These are phyloP conservation scores for Auxenochlorella pyrenoidosa DNA, from an alignment of 139 green algal species.

Conservation along the genomic window DNA sequence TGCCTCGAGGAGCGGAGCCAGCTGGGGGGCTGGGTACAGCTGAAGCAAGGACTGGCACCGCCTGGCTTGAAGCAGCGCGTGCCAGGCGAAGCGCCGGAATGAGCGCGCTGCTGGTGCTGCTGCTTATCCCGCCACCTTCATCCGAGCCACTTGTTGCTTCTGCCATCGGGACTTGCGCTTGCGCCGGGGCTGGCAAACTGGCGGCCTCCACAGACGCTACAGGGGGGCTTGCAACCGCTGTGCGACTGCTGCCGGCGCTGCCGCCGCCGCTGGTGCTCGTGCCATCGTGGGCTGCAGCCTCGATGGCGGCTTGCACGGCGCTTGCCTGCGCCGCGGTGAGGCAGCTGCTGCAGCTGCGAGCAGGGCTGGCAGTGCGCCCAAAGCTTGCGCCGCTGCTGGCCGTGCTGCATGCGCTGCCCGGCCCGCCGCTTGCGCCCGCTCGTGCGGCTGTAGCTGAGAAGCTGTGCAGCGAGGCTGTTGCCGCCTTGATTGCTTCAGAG, in stretches of 20 bases:
- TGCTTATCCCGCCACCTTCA: neutral
- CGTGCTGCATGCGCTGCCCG: neutral
- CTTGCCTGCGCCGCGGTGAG: neutral
- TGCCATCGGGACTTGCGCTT: neutral
- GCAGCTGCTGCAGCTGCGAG: neutral
- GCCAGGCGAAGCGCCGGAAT: neutral
- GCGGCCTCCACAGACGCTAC: neutral
- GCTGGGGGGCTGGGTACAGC: too few species aligned
- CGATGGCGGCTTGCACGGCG: slow-evolving; percentile 1
- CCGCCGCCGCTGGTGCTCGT: neutral
- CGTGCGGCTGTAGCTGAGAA: neutral
- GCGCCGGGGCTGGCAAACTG: neutral
- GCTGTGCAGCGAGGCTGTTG: too few species aligned
- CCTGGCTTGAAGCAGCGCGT: neutral
- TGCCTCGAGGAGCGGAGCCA: neutral
- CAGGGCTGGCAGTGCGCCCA: too few species aligned
- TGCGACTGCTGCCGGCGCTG: neutral
- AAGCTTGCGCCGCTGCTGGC: neutral
- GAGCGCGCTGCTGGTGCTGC: neutral
- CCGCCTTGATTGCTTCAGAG: neutral
- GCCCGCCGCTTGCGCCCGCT: neutral
- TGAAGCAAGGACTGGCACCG: too few species aligned
- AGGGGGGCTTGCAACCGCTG: neutral
- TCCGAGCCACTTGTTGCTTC: neutral
- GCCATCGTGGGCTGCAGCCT: neutral